phyloP scores from a whole-genome alignment of 495 filamentous ascomycete species.

The Penicillium argentinense region DNA sequence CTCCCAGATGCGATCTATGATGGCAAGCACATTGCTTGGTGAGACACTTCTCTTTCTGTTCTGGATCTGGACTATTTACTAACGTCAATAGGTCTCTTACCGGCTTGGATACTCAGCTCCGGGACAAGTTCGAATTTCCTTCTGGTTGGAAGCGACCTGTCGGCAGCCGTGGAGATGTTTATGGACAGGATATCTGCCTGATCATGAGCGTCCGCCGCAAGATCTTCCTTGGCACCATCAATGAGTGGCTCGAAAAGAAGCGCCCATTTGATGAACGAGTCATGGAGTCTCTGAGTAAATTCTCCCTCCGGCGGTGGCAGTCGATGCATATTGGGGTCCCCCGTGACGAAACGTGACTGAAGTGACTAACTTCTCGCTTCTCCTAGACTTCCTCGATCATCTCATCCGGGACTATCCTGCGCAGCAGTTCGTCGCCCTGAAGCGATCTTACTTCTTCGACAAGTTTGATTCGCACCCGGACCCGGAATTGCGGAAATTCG shows the following conservation, averaged over 20 bases:
- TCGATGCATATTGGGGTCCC: not conserved
- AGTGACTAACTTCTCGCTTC: constrained; percentile 22
- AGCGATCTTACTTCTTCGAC: constrained; percentile 71
- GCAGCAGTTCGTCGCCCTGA: constrained; percentile 61
- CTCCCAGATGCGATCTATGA: constrained; percentile 72
- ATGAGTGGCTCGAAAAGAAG: constrained; percentile 60
- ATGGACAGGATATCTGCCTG: constrained; percentile 47
- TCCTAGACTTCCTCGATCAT: constrained; percentile 79
- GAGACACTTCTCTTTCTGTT: constrained; percentile 23
- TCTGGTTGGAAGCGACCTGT: not conserved
- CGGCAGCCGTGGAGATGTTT: not conserved
- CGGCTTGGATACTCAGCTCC: constrained; percentile 8
- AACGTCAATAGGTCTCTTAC: constrained; percentile 33
- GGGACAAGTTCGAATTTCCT: constrained; percentile 1
- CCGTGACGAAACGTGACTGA: not conserved
- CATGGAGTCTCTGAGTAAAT: constrained; percentile 74
- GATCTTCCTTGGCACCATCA: constrained; percentile 64
- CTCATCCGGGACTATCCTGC: constrained; percentile 75
- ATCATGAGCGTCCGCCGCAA: constrained; percentile 56
- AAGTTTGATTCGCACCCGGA: constrained; percentile 32
- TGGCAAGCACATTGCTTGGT: constrained; percentile 78
- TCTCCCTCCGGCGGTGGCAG: too few relatives aligned
- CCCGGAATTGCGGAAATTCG: constrained; percentile 34
- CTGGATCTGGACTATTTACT: constrained; percentile 1
- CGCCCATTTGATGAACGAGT: constrained; percentile 60